Evolutionary conservation across 2,329 filamentous ascomycete species (phyloP).

Genomic region (Penicillium concentricum): DNA sequence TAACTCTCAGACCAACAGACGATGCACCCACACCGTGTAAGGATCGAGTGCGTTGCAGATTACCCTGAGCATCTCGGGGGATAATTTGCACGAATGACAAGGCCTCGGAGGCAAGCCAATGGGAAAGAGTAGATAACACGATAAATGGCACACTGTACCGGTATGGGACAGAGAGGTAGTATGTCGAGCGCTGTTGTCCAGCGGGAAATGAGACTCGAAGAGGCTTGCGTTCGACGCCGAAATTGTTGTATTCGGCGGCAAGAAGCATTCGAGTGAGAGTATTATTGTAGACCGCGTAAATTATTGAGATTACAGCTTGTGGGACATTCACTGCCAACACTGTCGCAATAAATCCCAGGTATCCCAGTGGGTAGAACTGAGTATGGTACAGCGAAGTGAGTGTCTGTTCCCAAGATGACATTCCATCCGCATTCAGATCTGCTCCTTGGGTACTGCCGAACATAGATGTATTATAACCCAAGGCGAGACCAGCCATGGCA

Average conservation of each 20-base stretch:
- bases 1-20: background rate
- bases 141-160: conserved; percentile 28
- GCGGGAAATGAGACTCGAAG: conserved; percentile 42
- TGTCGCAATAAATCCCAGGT: background rate
- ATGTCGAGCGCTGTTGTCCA: conserved; percentile 43
- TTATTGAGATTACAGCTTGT: background rate
- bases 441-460: background rate
- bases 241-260: conserved; percentile 36
- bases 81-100: background rate
- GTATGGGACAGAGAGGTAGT: conserved; percentile 45
- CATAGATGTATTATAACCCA: background rate
- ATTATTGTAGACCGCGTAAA: background rate
- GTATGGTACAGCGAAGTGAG: background rate
- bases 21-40: background rate
- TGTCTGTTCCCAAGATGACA: background rate
- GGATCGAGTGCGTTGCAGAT: background rate
- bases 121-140: background rate
- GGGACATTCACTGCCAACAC: background rate
- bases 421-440: background rate
- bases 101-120: background rate
- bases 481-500: background rate
- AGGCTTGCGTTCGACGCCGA: conserved; percentile 35
- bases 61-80: background rate
- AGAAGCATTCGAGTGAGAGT: background rate
- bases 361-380: background rate